These are phyloP conservation scores for Wallacemonas rigidus DNA, from an alignment of 208 protist genomes.

Conservation along the genomic window DNA sequence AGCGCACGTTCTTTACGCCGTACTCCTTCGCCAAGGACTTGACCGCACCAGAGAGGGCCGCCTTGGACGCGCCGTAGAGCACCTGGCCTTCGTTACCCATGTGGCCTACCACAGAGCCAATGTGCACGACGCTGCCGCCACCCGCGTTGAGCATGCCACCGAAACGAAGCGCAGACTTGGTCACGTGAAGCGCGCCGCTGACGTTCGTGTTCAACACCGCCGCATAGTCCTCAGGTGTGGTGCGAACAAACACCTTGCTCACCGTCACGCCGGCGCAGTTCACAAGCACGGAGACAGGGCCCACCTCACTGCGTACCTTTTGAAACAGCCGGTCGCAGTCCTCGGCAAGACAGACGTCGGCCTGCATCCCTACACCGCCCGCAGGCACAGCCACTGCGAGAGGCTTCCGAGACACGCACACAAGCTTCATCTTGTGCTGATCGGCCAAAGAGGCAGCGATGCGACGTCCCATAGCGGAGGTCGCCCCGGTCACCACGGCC, in stretches of 20 bases:
- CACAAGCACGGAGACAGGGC: constrained; percentile 65
- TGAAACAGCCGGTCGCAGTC: constrained; percentile 67
- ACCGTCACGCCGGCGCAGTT: constrained; percentile 84
- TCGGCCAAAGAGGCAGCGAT: constrained; percentile 46
- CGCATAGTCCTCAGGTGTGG: constrained; percentile 70
- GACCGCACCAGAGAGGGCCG: constrained; percentile 77
- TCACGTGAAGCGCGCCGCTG: constrained; percentile 68
- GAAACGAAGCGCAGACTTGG: constrained; percentile 69
- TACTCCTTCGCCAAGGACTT: constrained; percentile 89
- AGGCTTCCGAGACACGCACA: constrained; percentile 61
- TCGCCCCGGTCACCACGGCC: constrained; percentile 73
- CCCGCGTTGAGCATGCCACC: constrained; percentile 67
- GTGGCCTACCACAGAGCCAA: constrained; percentile 77
- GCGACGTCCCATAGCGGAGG: constrained; percentile 61
- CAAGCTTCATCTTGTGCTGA: constrained; percentile 58
- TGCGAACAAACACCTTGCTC: constrained; percentile 71
- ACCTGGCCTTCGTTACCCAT: constrained; percentile 89
- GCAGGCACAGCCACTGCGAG: constrained; percentile 33
- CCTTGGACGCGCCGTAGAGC: constrained; percentile 91
- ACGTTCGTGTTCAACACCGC: constrained; percentile 81
- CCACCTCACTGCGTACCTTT: constrained; percentile 38
- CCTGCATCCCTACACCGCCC: constrained; percentile 46
- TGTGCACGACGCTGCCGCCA: constrained; percentile 68
- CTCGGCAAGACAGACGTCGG: constrained; percentile 43
- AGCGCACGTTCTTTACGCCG: constrained; percentile 76